Conservation (phyloP, 352 stramenopile genomes). For the Plasmopara muralis region DNA sequence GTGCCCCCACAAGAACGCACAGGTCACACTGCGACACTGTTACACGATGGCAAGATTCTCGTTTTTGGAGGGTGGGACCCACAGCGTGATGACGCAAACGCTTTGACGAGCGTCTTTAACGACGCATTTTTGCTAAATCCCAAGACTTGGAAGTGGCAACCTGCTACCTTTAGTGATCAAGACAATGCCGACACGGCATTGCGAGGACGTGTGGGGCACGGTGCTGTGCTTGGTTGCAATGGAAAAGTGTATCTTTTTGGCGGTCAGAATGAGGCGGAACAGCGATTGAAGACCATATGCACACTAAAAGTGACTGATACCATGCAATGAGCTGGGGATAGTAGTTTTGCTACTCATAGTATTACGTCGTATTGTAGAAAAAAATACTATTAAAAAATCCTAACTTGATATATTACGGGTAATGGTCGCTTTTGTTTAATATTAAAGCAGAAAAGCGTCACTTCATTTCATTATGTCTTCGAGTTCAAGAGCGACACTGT, state of each 20-base stretch:
- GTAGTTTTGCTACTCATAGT: no score
- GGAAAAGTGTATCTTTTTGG: constrained; percentile 83
- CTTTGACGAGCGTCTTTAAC: constrained; percentile 68
- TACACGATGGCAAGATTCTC: constrained; percentile 83
- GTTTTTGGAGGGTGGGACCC: constrained; percentile 93
- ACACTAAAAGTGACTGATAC: constrained; percentile 31
- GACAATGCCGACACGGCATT: constrained; percentile 7
- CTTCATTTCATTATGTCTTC: constrained; percentile 66
- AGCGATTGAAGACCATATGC: constrained; percentile 80
- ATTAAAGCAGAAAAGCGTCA: constrained; percentile 1
- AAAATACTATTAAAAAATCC: no score
- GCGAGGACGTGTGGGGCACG: constrained; percentile 80
- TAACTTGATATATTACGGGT: no score
- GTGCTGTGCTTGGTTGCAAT: constrained; percentile 56
- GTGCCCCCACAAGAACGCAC: constrained; percentile 71
- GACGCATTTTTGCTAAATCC: constrained; percentile 90
- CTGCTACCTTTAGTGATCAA: constrained; percentile 37
- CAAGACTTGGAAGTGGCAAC: constrained; percentile 85
- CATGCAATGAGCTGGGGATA: neutral
- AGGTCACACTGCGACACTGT: constrained; percentile 84
- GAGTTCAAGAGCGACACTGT: constrained; percentile 73
- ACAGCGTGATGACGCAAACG: constrained; percentile 44
- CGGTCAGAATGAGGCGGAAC: constrained; percentile 72
- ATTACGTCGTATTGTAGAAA: no score
- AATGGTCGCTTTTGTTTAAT: neutral